Conservation (phyloP, 176 grass and related monocot genomes). For the Ensete glaucum region DNA sequence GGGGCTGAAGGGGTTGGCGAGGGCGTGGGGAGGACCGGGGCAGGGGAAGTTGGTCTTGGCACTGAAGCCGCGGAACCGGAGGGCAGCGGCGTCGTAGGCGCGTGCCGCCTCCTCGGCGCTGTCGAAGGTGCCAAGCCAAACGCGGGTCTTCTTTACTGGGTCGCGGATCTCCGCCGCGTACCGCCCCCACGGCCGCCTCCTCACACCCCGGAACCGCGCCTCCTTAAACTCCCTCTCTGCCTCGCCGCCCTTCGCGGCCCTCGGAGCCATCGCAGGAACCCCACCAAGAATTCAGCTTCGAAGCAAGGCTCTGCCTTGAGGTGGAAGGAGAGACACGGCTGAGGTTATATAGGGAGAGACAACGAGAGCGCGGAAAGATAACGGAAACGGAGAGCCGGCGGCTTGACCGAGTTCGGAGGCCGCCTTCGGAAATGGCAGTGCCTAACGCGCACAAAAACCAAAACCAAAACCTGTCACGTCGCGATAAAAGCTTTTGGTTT, state of each 20-base stretch:
- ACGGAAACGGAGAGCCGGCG: too few species aligned
- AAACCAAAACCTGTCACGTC: too few species aligned
- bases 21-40: too few species aligned
- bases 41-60: slow-evolving; percentile 73
- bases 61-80: slow-evolving; percentile 64
- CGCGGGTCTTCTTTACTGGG: slow-evolving; percentile 77
- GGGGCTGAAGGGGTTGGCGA: neutral
- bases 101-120: slow-evolving; percentile 71
- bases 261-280: neutral
- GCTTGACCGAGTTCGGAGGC: too few species aligned
- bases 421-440: too few species aligned
- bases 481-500: too few species aligned
- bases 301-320: neutral
- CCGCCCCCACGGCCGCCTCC: slow-evolving; percentile 73
- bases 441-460: too few species aligned
- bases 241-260: neutral
- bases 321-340: too few species aligned
- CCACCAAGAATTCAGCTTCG: neutral
- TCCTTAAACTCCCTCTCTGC: neutral
- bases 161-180: slow-evolving; percentile 89
- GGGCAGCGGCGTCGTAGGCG: slow-evolving; percentile 69
- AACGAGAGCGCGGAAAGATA: too few species aligned
- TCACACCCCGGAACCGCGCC: neutral
- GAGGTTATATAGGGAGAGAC: too few species aligned
- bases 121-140: slow-evolving; percentile 89